Conservation (phyloP, 768 basidiomycete genomes). For the Leccinellum luteum region DNA sequence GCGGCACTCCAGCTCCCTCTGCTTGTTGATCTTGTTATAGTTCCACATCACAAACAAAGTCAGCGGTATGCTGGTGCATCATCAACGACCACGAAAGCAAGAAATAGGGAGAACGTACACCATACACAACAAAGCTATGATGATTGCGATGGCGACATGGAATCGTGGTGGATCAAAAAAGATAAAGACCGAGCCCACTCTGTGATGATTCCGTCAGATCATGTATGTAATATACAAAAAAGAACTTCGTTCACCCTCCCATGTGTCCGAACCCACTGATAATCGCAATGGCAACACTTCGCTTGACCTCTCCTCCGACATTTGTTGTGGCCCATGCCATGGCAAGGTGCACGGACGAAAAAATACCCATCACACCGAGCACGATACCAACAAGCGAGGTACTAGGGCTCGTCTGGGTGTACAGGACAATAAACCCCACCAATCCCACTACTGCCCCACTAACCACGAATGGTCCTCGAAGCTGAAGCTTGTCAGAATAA, state of each 20-base stretch:
- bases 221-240: neutral
- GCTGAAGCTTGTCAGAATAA: constrained; percentile 39
- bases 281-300: neutral
- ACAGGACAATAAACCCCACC: constrained; percentile 48
- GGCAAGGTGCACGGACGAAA: neutral
- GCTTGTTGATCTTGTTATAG: neutral
- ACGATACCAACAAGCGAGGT: neutral
- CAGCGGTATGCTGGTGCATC: neutral
- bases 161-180: neutral
- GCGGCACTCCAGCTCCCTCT: neutral
- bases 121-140: neutral
- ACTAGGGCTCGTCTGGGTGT: constrained; percentile 19
- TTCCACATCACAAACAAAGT: neutral
- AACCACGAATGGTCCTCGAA: constrained; percentile 50
- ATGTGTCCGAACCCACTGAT: neutral
- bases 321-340: too few relatives aligned
- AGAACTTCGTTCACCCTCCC: neutral
- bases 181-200: neutral
- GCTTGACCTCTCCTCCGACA: too few relatives aligned
- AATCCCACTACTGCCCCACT: constrained; percentile 37
- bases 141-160: neutral
- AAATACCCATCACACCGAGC: neutral
- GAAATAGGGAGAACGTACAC: neutral
- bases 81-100: neutral
- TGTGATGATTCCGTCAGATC: neutral